Base-by-base conservation (phyloP, 2,329 filamentous ascomycete species). In the Ophiostoma triangulosporum region DNA sequence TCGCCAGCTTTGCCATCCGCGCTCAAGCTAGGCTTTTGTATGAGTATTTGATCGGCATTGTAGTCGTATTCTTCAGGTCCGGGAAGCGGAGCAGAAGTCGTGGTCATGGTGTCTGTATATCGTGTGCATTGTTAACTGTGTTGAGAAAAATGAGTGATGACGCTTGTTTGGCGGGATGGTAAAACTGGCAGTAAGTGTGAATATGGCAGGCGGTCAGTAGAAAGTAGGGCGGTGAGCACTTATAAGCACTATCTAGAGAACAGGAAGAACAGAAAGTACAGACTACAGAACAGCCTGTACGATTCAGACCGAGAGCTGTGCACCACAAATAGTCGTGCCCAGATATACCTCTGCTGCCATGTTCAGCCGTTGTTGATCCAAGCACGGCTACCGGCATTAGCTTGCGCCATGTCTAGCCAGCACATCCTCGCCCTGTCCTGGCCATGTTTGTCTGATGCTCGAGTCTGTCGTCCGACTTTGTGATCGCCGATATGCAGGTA, bases 21-120 rank as follows among this genome's bases (percentile, higher is more conserved):
- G 40, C 8, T 20, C 14, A 17, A 17, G 12, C 6, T 20, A 14
- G 48, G n/a, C 2, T 43, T 54, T 46, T 59, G 54, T 2, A 32
- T n/a, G n/a, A 61, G 31, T 14, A 56, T 1, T 1, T 56, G 54
- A 0, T 36, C 24, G 7, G 57, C 56, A 48, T 61, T 56, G 12
- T 46, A 11, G 3, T 45, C 40, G 35, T 53, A 57, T 48, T 60
- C 56, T 11, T 56, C 50, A 4, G 56, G 52, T 1, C 20, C 33
- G 17, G 51, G 45, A 12, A 48, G 24, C 36, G 48, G 46, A 9
- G 26, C 33, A 8, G 24, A 36, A 36, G 51, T 4, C 26, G 48
- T 33, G 22, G 26, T n/a, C 22, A 53, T 49, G 52, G 20, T 26
- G 36, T 6, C 29, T 12, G 43, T n/a, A 29, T 46, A n/a, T n/a